A percentile compares a stretch with the other conserved stretches of the same genome.
phyloP scores from a whole-genome alignment of 495 filamentous ascomycete genomes.

The Penicillium lagena region DNA sequence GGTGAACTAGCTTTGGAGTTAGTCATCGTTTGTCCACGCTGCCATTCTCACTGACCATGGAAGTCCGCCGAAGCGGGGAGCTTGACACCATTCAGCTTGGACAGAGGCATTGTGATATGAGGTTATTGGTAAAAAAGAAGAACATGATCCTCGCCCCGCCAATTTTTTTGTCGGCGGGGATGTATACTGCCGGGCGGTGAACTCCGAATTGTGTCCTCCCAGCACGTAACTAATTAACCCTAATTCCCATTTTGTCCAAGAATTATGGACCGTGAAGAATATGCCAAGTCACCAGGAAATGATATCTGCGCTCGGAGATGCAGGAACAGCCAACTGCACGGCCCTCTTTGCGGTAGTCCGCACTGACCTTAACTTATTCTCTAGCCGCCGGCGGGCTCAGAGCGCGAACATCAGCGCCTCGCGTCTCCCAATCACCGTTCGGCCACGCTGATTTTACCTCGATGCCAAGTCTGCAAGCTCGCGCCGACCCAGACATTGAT shows the following conservation, averaged over 20 bases:
- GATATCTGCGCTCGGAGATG: neutral
- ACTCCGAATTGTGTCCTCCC: no score
- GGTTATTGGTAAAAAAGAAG: no score
- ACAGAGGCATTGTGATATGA: constrained; percentile 25
- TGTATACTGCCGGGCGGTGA: constrained; percentile 11
- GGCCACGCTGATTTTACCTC: no score
- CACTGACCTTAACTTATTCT: neutral
- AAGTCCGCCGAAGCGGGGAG: constrained; percentile 69
- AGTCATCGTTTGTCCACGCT: constrained; percentile 1
- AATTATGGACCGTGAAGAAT: neutral
- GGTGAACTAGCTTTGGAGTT: constrained; percentile 40
- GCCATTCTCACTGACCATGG: constrained; percentile 45
- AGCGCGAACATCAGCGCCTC: constrained; percentile 15
- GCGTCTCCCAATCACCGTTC: constrained; percentile 11
- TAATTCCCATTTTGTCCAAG: no score
- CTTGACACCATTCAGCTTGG: constrained; percentile 38
- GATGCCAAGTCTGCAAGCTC: constrained; percentile 19
- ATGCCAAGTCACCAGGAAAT: neutral
- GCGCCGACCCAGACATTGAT: constrained; percentile 8
- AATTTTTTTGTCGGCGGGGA: constrained; percentile 1
- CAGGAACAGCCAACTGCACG: neutral
- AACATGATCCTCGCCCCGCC: neutral
- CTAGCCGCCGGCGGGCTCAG: constrained; percentile 9
- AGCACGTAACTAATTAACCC: no score
- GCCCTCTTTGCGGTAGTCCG: no score